phyloP scores from a whole-genome alignment of 805 yeast species.

The Brettanomyces custersianus region DNA sequence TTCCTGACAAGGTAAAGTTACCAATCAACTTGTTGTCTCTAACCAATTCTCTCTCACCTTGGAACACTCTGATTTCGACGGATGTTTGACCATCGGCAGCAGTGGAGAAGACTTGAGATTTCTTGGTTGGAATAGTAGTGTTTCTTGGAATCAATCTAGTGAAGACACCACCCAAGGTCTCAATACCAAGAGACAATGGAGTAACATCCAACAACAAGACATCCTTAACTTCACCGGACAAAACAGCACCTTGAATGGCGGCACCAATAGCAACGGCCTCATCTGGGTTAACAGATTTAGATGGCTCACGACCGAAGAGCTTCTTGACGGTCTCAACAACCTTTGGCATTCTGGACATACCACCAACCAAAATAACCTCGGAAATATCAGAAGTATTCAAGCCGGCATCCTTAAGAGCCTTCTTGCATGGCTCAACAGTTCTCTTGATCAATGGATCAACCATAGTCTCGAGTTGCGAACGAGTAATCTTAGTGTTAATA shows the following conservation, averaged over 20 bases:
- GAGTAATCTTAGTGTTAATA: constrained; percentile 48
- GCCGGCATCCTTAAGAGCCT: constrained; percentile 68
- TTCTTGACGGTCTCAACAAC: constrained; percentile 53
- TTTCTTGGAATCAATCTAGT: constrained; percentile 85
- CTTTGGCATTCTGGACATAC: constrained; percentile 88
- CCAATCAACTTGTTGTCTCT: constrained; percentile 97
- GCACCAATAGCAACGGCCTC: constrained; percentile 92
- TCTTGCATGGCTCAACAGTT: constrained; percentile 66
- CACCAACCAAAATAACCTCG: constrained; percentile 75
- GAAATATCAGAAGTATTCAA: constrained; percentile 57
- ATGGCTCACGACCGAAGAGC: constrained; percentile 56
- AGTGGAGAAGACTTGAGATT: constrained; percentile 92
- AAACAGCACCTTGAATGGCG: constrained; percentile 81
- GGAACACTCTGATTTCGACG: constrained; percentile 96
- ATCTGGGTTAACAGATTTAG: constrained; percentile 75
- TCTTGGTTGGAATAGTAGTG: constrained; percentile 95
- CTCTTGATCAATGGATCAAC: constrained; percentile 56
- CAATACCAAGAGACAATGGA: constrained; percentile 89
- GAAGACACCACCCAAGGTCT: constrained; percentile 96
- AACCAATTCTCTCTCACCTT: constrained; percentile 97
- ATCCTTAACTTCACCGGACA: constrained; percentile 75
- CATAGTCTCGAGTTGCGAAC: constrained; percentile 60
- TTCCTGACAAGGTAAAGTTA: constrained; percentile 91
- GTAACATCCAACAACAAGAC: constrained; percentile 75
- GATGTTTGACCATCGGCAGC: constrained; percentile 96